A percentile compares a stretch with the other conserved stretches of the same genome.
Conservation (phyloP, 805 yeast species). For the Starmerella tilneyi region DNA sequence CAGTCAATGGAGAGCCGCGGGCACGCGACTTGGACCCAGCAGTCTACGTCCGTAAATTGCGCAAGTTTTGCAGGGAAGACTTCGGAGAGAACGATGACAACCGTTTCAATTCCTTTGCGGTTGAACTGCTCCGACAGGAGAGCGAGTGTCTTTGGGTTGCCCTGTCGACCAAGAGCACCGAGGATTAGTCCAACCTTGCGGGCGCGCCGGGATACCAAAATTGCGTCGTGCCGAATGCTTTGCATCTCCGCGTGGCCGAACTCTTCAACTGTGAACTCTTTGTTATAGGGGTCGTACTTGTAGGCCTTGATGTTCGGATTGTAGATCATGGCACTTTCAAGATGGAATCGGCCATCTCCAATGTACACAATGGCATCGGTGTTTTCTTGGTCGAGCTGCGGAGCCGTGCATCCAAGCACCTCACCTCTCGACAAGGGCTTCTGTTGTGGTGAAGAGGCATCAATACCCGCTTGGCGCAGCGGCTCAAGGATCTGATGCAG, state of each 20-base stretch:
- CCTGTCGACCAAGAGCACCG: constrained; percentile 95
- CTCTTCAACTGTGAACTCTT: constrained; percentile 79
- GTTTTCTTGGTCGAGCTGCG: constrained; percentile 43
- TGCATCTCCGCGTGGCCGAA: constrained; percentile 82
- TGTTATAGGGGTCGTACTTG: constrained; percentile 88
- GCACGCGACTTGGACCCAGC: constrained; percentile 94
- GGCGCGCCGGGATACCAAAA: constrained; percentile 48
- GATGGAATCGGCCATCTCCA: constrained; percentile 94
- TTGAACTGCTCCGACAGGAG: constrained; percentile 49
- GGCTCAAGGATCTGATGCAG: constrained; percentile 65
- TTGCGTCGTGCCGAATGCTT: constrained; percentile 61
- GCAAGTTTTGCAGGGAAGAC: constrained; percentile 87
- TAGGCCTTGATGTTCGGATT: constrained; percentile 87
- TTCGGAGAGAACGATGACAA: constrained; percentile 78
- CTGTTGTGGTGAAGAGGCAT: constrained; percentile 77
- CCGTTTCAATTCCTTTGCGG: constrained; percentile 52
- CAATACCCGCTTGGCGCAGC: constrained; percentile 37
- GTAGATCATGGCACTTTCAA: constrained; percentile 94
- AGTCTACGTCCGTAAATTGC: constrained; percentile 86
- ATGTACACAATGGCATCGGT: constrained; percentile 76
- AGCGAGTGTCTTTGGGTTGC: constrained; percentile 66
- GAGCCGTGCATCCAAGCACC: constrained; percentile 92
- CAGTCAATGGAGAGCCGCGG: constrained; percentile 93
- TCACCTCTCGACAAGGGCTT: constrained; percentile 92
- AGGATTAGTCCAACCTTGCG: constrained; percentile 70